Evolutionary conservation across 257 asterid genomes (phyloP).

Genomic region (Anisodus acutangulus): DNA sequence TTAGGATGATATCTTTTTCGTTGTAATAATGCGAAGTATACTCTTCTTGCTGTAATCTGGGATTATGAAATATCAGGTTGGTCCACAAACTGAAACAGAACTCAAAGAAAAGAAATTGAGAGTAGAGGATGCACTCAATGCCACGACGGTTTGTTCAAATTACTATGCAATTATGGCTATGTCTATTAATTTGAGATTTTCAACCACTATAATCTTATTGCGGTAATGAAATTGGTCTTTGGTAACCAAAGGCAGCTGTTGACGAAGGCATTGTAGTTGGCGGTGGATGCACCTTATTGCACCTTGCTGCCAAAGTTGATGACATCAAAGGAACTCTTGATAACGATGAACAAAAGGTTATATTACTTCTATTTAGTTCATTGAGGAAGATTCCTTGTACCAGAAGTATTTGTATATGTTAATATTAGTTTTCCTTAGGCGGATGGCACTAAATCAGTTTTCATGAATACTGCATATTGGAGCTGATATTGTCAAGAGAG

Average conservation of each 20-base stretch:
- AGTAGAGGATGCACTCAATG: conserved; percentile 99
- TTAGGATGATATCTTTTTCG: background rate
- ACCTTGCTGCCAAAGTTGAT: conserved; percentile 90
- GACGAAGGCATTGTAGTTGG: conserved; percentile 99
- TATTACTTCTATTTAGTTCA: background rate
- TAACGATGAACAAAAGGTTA: conserved; percentile 90
- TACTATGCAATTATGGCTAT: background rate
- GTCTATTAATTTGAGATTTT: background rate
- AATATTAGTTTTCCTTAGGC: background rate
- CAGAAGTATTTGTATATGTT: background rate
- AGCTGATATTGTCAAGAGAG: conserved; percentile 94
- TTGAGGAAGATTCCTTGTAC: conserved; percentile 11
- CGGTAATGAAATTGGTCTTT: conserved; percentile 20
- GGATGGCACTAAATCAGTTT: background rate
- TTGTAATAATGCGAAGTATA: background rate
- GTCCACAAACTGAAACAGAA: conserved; percentile 98
- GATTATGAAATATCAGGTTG: conserved; percentile 61
- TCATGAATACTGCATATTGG: conserved; percentile 66
- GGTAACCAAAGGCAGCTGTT: conserved; percentile 82
- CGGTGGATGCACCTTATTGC: conserved; percentile 90
- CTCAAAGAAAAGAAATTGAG: conserved; percentile 95
- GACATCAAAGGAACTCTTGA: conserved; percentile 81
- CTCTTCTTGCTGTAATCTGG: conserved; percentile 14
- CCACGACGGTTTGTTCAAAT: conserved; percentile 67
- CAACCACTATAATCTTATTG: conserved; percentile 3